Percentiles rank a stretch among this genome's conserved stretches.
These are phyloP conservation scores for Alternaria consortialis DNA, from an alignment of 2,329 filamentous ascomycete genomes.

Conservation along the genomic window DNA sequence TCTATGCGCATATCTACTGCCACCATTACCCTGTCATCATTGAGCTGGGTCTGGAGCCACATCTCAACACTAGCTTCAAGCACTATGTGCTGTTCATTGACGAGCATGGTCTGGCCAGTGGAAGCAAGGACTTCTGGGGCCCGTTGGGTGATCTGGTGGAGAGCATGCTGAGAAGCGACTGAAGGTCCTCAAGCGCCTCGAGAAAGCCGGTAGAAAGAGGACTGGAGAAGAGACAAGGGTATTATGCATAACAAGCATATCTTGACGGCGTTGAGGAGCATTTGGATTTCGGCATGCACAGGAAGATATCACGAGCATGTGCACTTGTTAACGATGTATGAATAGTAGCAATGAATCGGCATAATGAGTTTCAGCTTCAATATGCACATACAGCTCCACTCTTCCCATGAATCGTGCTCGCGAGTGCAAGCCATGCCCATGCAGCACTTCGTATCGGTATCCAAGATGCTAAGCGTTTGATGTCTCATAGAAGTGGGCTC, in stretches of 20 bases:
- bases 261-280: constrained; percentile 16
- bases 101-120: constrained; percentile 90
- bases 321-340: constrained; percentile 24
- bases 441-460: not conserved
- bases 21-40: constrained; percentile 97
- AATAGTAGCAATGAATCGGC: constrained; percentile 19
- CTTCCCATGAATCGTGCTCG: not conserved
- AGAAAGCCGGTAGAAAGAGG: not conserved
- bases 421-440: not conserved
- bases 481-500: constrained; percentile 1
- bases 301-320: constrained; percentile 18
- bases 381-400: not conserved
- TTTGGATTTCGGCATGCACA: not conserved
- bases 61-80: constrained; percentile 99
- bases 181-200: not conserved
- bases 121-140: constrained; percentile 93
- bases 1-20: constrained; percentile 98
- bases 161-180: constrained; percentile 93
- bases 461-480: constrained; percentile 1
- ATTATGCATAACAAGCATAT: not conserved
- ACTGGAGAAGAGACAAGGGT: not conserved
- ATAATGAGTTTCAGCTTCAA: not conserved
- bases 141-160: constrained; percentile 95
- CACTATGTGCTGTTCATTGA: constrained; percentile 99
- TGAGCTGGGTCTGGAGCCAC: constrained; percentile 92